Evolutionary conservation across 2,329 filamentous ascomycete genomes (phyloP), one percentile per base, ranked within the genome.

Genomic region (Penicillium sp.): DNA sequence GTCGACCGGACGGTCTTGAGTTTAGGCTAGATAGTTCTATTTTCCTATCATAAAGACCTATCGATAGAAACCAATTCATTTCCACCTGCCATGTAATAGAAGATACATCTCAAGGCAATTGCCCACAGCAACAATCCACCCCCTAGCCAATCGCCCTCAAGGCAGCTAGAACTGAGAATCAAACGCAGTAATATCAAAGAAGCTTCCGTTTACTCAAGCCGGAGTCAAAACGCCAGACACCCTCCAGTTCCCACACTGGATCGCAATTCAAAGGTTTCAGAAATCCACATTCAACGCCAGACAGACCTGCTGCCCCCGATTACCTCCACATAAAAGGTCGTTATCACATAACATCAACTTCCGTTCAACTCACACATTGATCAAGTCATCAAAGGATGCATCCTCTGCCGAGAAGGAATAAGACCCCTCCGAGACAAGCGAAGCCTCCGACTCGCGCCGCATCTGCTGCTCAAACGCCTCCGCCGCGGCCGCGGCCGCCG

Each of bases 401-500:
- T 67, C 64, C 24, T 65, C 64, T 2, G 61, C 51, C 12, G 62
- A 64, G 48, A 67, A 61, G 2, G 59, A 54, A 46, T 64, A 63
- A 0, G 64, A 64, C 0, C 58, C 56, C 22, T 66, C 62, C 3
- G 64, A 61, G 19, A 56, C 47, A 15, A 66, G 49, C 4, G 64
- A 61, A 0, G 57, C 53, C 33, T 64, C 62, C 4, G 64, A 64
- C 24, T 63, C 61, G 1, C 63, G 58, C 8, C 62, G 63, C 31
- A 66, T 46, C 52, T 64, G 60, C 44, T 65, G 63, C 39, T 65
- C 62, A 39, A 64, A 53, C 3, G 49, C 54, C 29, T 58, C 54
- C 3, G 56, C 53, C 2, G 54, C 54, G 2, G 56, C 55, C 0
- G 56, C 35, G 0, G 45, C 50, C 10, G 51, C 51, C 0, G 62